phyloP scores from a whole-genome alignment of 2,329 filamentous ascomycete genomes.

The Colletotrichum theobromicola region DNA sequence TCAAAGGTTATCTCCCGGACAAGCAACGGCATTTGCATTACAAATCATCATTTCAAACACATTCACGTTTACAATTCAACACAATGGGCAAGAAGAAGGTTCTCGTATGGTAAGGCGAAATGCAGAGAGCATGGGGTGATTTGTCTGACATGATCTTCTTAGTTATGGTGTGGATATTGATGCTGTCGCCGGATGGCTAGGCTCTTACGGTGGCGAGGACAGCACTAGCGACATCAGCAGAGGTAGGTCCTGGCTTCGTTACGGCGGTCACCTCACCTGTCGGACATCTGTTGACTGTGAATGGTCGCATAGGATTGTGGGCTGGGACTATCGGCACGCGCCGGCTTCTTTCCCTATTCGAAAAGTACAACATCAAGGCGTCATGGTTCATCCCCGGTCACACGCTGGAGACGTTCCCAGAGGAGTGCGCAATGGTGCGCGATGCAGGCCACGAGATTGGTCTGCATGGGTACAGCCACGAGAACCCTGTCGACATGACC shows the following conservation, averaged over 20 bases:
- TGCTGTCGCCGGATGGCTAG: constrained; percentile 76
- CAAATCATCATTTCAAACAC: neutral
- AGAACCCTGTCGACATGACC: constrained; percentile 75
- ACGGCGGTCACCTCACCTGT: neutral
- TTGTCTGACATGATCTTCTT: neutral
- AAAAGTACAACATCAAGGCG: constrained; percentile 76
- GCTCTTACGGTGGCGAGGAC: constrained; percentile 76
- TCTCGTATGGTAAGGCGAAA: constrained; percentile 24
- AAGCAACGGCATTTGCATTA: neutral
- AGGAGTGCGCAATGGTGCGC: constrained; percentile 46
- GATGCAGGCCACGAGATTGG: constrained; percentile 55
- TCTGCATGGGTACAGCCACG: constrained; percentile 75
- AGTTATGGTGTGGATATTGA: constrained; percentile 77
- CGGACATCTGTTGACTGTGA: neutral
- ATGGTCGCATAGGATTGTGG: constrained; percentile 54
- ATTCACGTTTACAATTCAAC: neutral
- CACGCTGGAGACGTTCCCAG: constrained; percentile 52
- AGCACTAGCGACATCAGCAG: constrained; percentile 74
- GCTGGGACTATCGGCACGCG: constrained; percentile 71
- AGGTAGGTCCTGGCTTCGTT: constrained; percentile 45
- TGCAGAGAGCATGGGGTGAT: neutral
- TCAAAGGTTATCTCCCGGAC: neutral
- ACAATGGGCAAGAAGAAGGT: constrained; percentile 30
- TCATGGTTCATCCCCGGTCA: constrained; percentile 57
- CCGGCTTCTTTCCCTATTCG: constrained; percentile 72